Conservation (phyloP, 352 stramenopile genomes). For the Thalassiosira hispida region DNA sequence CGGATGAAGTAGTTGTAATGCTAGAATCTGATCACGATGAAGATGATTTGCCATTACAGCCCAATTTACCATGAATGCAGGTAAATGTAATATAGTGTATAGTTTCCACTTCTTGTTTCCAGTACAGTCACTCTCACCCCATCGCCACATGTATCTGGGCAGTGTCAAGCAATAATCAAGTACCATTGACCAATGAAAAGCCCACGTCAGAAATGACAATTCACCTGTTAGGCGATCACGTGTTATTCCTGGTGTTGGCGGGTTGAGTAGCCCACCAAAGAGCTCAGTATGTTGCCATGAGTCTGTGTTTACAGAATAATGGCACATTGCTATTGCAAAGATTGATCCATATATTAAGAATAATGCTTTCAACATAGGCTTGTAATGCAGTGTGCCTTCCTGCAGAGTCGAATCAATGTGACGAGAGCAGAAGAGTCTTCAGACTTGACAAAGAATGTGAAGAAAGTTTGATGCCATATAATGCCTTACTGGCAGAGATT, state of each 20-base stretch:
- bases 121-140: slow-evolving; percentile 37
- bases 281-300: slow-evolving; percentile 35
- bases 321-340: slow-evolving; percentile 14
- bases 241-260: slow-evolving; percentile 13
- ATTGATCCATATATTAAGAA: slow-evolving; percentile 17
- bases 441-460: background rate
- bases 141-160: slow-evolving; percentile 41
- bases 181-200: slow-evolving; percentile 55
- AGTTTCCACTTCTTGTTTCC: slow-evolving; percentile 42
- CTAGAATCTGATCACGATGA: slow-evolving; percentile 36
- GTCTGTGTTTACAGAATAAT: slow-evolving; percentile 17
- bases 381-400: slow-evolving; percentile 33
- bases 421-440: background rate
- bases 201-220: slow-evolving; percentile 47
- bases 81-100: slow-evolving; percentile 36
- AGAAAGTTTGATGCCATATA: slow-evolving; percentile 7
- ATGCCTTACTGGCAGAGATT: slow-evolving; percentile 35
- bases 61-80: slow-evolving; percentile 37
- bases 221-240: slow-evolving; percentile 15
- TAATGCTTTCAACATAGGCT: slow-evolving; percentile 21
- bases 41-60: slow-evolving; percentile 50
- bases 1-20: slow-evolving; percentile 44
- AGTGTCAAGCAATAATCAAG: slow-evolving; percentile 38
- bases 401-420: background rate
- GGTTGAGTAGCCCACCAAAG: slow-evolving; percentile 33